Evolutionary conservation across 176 grass and related monocot genomes (phyloP).

Genomic region (Hsuehochloa calcarea): DNA sequence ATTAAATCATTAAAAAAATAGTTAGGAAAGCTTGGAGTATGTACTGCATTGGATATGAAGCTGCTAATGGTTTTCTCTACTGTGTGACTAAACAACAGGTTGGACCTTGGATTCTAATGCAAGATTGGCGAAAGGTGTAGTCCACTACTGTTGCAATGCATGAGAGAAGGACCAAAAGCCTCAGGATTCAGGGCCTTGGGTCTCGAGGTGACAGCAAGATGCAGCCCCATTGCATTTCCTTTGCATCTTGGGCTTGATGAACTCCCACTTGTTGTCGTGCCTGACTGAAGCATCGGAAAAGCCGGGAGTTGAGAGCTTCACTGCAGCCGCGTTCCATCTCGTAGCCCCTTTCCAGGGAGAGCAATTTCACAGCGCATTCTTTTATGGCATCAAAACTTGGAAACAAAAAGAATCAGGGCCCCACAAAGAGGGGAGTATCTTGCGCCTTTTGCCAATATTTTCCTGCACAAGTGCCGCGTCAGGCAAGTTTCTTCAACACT

Average conservation of each 20-base stretch:
- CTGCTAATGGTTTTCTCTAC: background rate
- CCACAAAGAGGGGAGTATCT: background rate
- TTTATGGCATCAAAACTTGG: background rate
- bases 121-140: background rate
- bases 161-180: slow-evolving; percentile 2
- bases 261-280: background rate
- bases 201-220: background rate
- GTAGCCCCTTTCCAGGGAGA: background rate
- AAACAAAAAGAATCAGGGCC: background rate
- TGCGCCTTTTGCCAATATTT: background rate
- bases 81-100: background rate
- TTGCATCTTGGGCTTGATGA: background rate
- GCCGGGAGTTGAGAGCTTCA: background rate
- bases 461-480: background rate
- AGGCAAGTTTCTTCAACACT: background rate
- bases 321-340: background rate
- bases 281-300: background rate
- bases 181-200: slow-evolving; percentile 9
- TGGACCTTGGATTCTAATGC: slow-evolving; percentile 21
- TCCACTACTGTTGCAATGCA: background rate
- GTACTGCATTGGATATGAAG: background rate
- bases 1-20: no score
- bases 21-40: background rate
- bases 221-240: background rate
- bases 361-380: background rate